phyloP scores from a whole-genome alignment of 139 green algal genomes.

The Diplosphaera chodatii region DNA sequence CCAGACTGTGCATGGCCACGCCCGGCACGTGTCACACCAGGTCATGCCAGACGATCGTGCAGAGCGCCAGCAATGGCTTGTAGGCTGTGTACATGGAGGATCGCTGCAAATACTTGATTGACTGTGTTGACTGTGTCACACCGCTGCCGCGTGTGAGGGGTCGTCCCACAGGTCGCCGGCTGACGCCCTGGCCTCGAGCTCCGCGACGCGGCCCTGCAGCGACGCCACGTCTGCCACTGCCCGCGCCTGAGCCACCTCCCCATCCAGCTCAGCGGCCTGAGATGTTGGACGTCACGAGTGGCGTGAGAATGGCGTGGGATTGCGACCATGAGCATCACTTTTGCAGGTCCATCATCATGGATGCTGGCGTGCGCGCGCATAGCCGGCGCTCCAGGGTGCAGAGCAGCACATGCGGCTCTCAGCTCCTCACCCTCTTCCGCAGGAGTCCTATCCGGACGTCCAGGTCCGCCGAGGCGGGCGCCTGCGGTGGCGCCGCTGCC shows the following conservation, averaged over 20 bases:
- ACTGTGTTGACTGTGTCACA: too few species aligned
- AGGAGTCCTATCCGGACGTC: background rate
- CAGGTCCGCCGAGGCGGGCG: background rate
- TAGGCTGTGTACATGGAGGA: too few species aligned
- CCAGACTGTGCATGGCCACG: too few species aligned
- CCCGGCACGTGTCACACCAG: too few species aligned
- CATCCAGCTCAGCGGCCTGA: background rate
- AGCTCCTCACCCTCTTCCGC: background rate
- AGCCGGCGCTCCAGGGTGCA: background rate
- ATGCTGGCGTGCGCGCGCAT: background rate
- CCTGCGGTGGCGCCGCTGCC: background rate
- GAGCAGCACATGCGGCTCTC: background rate
- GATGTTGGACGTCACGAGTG: too few species aligned
- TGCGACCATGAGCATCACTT: too few species aligned
- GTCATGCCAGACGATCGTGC: too few species aligned
- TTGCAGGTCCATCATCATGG: too few species aligned
- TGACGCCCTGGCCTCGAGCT: slow-evolving; percentile 40
- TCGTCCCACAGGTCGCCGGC: slow-evolving; percentile 63
- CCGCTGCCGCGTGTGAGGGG: slow-evolving; percentile 29
- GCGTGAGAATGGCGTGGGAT: too few species aligned
- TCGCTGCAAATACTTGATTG: too few species aligned
- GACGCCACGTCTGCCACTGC: slow-evolving; percentile 30
- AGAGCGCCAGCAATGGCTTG: too few species aligned
- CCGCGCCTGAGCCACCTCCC: slow-evolving; percentile 3
- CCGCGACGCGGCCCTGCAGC: slow-evolving; percentile 19